Evolutionary conservation across 78 protist genomes (phyloP).

Genomic region (Polysphondylium violaceum): DNA sequence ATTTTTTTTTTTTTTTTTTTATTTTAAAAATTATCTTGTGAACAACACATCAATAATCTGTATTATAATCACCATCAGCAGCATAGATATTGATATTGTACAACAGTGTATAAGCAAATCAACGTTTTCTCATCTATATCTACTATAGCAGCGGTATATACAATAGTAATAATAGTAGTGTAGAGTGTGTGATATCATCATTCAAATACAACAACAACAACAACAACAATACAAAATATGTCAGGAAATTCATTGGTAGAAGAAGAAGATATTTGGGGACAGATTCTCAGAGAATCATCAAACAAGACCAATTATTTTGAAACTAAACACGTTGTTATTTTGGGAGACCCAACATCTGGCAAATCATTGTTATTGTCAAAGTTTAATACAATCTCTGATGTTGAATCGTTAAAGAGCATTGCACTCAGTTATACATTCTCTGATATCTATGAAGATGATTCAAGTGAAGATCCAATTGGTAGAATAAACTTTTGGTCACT

Average conservation of each 20-base stretch:
- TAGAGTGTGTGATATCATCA: background rate
- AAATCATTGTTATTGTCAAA: conserved; percentile 58
- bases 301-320: conserved; percentile 67
- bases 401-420: conserved; percentile 40
- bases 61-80: no score
- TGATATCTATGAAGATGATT: conserved; percentile 64
- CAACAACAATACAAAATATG: no score
- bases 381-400: conserved; percentile 62
- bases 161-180: background rate
- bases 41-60: no score
- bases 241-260: no score
- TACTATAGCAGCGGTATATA: background rate
- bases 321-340: conserved; percentile 53
- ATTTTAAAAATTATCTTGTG: background rate
- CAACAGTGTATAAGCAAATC: background rate
- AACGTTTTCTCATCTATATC: background rate
- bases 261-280: conserved; percentile 80
- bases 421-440: conserved; percentile 71
- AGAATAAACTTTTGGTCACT: conserved; percentile 77
- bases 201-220: conserved; percentile 11
- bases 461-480: conserved; percentile 72
- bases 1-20: background rate
- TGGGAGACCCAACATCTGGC: conserved; percentile 73
- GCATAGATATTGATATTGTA: background rate
- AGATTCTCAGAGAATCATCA: conserved; percentile 61